These are phyloP conservation scores for Sarocladium strictum DNA, from an alignment of 2,329 filamentous ascomycete genomes.

Conservation along the genomic window DNA sequence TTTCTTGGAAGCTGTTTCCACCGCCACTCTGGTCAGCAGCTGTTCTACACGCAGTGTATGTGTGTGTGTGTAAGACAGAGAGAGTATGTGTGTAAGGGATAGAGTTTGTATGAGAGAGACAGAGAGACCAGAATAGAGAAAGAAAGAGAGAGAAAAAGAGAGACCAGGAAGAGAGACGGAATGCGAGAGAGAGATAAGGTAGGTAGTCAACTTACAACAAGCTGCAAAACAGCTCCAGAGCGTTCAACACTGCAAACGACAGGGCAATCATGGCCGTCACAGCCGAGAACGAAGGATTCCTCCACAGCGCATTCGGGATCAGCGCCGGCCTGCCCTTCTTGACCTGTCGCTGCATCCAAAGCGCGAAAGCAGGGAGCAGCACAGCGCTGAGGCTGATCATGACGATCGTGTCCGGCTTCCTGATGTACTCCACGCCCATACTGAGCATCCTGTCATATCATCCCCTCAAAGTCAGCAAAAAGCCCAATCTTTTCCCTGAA, in stretches of 20 bases:
- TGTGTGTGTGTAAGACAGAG: too few relatives aligned
- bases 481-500: background rate
- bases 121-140: constrained; percentile 27
- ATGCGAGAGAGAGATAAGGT: constrained; percentile 19
- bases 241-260: constrained; percentile 38
- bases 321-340: constrained; percentile 41
- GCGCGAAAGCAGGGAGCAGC: constrained; percentile 41
- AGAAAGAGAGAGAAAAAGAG: background rate
- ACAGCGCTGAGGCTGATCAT: constrained; percentile 37
- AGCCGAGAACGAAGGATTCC: constrained; percentile 45
- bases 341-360: constrained; percentile 48
- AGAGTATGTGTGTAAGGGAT: too few relatives aligned
- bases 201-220: constrained; percentile 36
- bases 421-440: constrained; percentile 32
- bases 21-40: background rate
- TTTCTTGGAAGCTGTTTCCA: constrained; percentile 30
- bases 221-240: constrained; percentile 40
- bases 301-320: constrained; percentile 59
- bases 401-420: constrained; percentile 34
- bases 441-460: constrained; percentile 25
- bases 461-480: background rate
- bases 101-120: too few relatives aligned
- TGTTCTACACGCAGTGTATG: too few relatives aligned
- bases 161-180: too few relatives aligned
- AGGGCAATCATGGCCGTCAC: constrained; percentile 46